phyloP scores from a whole-genome alignment of 805 yeast genomes.

The Metschnikowia dekortorum region DNA sequence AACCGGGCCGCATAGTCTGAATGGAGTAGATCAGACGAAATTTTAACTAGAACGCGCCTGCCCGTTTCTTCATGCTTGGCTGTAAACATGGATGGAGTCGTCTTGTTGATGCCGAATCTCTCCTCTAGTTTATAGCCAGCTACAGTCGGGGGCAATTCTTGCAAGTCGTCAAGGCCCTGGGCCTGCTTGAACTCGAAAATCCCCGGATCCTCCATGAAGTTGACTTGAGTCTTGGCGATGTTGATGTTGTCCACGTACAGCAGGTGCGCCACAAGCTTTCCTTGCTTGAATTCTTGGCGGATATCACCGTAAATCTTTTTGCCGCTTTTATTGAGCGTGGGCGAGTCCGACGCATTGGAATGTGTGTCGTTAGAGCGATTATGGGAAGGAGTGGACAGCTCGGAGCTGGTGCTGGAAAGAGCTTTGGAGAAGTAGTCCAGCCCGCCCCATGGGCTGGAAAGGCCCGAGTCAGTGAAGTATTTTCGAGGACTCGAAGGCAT shows the following conservation, averaged over 20 bases:
- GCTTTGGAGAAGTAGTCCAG: background rate
- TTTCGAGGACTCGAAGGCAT: background rate
- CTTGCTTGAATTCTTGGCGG: constrained; percentile 11
- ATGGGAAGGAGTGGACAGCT: constrained; percentile 11
- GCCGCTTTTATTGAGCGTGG: constrained; percentile 3
- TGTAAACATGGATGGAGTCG: constrained; percentile 15
- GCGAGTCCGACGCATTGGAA: constrained; percentile 2
- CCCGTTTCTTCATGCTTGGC: constrained; percentile 16
- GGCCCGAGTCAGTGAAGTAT: background rate
- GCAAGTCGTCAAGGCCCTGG: constrained; percentile 12
- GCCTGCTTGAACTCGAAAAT: constrained; percentile 7
- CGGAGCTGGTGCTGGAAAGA: constrained; percentile 11
- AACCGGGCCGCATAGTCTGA: constrained; percentile 23
- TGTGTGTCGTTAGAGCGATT: constrained; percentile 7
- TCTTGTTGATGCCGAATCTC: constrained; percentile 13
- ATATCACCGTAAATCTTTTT: constrained; percentile 1
- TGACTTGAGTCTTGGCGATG: constrained; percentile 20
- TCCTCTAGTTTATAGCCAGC: constrained; percentile 23
- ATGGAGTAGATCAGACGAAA: constrained; percentile 23
- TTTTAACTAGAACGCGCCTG: constrained; percentile 18
- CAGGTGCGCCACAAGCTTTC: constrained; percentile 15
- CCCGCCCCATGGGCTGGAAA: background rate
- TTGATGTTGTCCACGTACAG: constrained; percentile 26
- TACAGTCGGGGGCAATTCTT: constrained; percentile 13
- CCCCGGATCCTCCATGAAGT: constrained; percentile 15